Conservation (phyloP, 2,329 filamentous ascomycete genomes). For the Fusarium goolgardi region DNA sequence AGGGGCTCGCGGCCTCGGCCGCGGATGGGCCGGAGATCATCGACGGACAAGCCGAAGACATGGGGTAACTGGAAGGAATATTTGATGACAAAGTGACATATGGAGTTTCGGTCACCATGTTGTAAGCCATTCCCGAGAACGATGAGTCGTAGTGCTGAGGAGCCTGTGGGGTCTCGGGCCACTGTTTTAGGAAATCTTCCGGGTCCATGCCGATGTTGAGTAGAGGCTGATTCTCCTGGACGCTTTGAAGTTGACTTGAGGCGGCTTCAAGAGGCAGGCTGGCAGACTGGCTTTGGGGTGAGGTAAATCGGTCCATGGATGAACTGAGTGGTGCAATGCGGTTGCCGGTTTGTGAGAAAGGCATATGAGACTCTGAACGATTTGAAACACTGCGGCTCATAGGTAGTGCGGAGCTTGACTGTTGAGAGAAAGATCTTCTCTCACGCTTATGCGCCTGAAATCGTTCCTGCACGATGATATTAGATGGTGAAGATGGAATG, state of each 20-base stretch:
- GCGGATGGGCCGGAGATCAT: slow-evolving; percentile 57
- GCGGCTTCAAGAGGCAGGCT: slow-evolving; percentile 42
- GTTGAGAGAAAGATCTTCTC: slow-evolving; percentile 47
- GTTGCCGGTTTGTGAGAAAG: slow-evolving; percentile 52
- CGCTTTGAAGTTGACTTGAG: slow-evolving; percentile 50
- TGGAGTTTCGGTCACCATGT: slow-evolving; percentile 34
- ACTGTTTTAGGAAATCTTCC: slow-evolving; percentile 53
- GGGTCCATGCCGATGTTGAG: slow-evolving; percentile 55
- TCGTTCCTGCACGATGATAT: slow-evolving; percentile 34
- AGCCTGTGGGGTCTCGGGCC: slow-evolving; percentile 35
- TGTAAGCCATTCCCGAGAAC: slow-evolving; percentile 24
- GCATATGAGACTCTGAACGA: slow-evolving; percentile 54
- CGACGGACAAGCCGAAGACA: slow-evolving; percentile 57
- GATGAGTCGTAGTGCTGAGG: slow-evolving; percentile 42
- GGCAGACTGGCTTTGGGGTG: slow-evolving; percentile 49
- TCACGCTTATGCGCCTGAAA: slow-evolving; percentile 38
- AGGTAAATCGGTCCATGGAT: slow-evolving; percentile 48
- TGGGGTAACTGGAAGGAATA: slow-evolving; percentile 44
- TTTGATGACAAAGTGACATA: slow-evolving; percentile 30
- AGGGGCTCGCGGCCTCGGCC: slow-evolving; percentile 53
- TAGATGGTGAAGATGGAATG: slow-evolving; percentile 20
- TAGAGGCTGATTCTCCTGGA: slow-evolving; percentile 51
- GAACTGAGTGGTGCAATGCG: slow-evolving; percentile 50
- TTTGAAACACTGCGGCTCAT: slow-evolving; percentile 61
- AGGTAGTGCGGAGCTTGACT: slow-evolving; percentile 49